These are phyloP conservation scores for Ceratobasidium sp. DNA, from an alignment of 1,284 basidiomycete genomes.

Conservation along the genomic window DNA sequence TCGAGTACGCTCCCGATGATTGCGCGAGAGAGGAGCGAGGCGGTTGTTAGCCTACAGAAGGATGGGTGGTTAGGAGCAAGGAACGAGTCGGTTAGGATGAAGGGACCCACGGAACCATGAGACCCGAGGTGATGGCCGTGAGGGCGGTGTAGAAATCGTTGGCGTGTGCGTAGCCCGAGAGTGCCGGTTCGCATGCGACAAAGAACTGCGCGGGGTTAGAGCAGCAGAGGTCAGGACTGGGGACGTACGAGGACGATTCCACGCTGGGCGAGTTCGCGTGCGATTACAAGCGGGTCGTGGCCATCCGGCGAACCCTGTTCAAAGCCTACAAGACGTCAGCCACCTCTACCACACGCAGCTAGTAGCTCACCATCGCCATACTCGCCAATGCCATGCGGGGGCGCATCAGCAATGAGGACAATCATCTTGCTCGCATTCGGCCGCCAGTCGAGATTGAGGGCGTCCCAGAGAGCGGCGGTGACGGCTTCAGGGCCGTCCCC, in stretches of 20 bases:
- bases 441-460: conserved; percentile 90
- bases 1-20: conserved; percentile 97
- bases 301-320: conserved; percentile 93
- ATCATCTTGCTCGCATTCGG: conserved; percentile 91
- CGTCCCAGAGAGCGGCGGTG: conserved; percentile 90
- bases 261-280: conserved; percentile 84
- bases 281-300: conserved; percentile 87
- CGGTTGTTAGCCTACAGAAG: conserved; percentile 78
- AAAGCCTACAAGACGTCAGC: conserved; percentile 63
- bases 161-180: conserved; percentile 93
- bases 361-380: conserved; percentile 81
- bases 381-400: conserved; percentile 92
- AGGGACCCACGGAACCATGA: conserved; percentile 76
- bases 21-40: conserved; percentile 94
- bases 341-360: not conserved
- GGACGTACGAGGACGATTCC: conserved; percentile 85
- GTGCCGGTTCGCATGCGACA: conserved; percentile 96
- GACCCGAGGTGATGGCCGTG: conserved; percentile 88
- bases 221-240: not conserved
- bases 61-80: not conserved
- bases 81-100: not conserved
- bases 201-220: conserved; percentile 71
- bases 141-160: conserved; percentile 97
- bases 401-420: conserved; percentile 95
- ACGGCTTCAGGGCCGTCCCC: conserved; percentile 99